A percentile compares a stretch with the other conserved stretches of the same genome.
Evolutionary conservation across 805 yeast species (phyloP).

Genomic region (Cyberlindnera xishuangbannaensis): DNA sequence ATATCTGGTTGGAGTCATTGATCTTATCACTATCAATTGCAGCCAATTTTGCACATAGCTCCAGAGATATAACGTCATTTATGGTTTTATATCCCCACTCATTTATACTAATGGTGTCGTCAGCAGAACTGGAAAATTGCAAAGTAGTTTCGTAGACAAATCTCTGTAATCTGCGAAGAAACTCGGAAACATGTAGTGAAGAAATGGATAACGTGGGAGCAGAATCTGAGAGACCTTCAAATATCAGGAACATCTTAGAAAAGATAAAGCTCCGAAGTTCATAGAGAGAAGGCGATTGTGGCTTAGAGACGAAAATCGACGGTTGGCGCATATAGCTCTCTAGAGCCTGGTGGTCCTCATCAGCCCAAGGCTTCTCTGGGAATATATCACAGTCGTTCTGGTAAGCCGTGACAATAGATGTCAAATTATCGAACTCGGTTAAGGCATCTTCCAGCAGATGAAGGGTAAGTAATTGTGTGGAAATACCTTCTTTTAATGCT

Average conservation of each 20-base stretch:
- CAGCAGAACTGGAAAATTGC: slow-evolving; percentile 13
- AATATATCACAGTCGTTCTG: slow-evolving; percentile 1
- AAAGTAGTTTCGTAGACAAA: slow-evolving; percentile 35
- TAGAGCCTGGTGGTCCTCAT: slow-evolving; percentile 5
- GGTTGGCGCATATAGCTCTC: slow-evolving; percentile 5
- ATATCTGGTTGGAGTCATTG: slow-evolving; percentile 21
- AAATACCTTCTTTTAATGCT: slow-evolving; percentile 41
- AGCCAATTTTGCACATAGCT: slow-evolving; percentile 13
- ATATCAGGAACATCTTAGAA: slow-evolving; percentile 30
- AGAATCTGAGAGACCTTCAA: slow-evolving; percentile 32
- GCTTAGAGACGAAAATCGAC: background rate
- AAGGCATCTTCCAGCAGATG: slow-evolving; percentile 57
- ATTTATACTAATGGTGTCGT: slow-evolving; percentile 22
- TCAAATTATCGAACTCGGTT: slow-evolving; percentile 42
- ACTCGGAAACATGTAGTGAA: slow-evolving; percentile 34
- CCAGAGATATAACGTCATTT: slow-evolving; percentile 33
- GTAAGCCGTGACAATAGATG: slow-evolving; percentile 22
- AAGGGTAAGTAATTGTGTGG: slow-evolving; percentile 47
- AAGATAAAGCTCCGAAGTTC: slow-evolving; percentile 28
- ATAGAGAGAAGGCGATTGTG: slow-evolving; percentile 6
- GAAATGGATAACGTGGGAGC: slow-evolving; percentile 37
- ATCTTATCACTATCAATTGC: slow-evolving; percentile 19
- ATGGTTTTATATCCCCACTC: slow-evolving; percentile 39
- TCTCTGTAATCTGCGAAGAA: slow-evolving; percentile 27
- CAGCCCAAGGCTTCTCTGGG: slow-evolving; percentile 4